Conservation (phyloP, 306 rosid genomes). For the Malus sieversii region DNA sequence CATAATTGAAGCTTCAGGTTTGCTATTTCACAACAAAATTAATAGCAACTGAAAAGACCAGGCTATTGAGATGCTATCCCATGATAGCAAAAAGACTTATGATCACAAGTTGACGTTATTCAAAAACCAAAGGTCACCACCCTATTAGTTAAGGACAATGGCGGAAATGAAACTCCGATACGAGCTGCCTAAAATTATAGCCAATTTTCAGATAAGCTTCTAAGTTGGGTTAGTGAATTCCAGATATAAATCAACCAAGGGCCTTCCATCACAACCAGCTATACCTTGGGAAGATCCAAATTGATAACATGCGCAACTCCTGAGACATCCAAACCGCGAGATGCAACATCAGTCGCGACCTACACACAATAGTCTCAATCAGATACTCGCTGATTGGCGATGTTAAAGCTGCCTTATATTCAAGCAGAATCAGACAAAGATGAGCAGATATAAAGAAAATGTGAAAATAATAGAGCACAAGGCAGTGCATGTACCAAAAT, state of each 20-base stretch:
- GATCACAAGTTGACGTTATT: constrained; percentile 1
- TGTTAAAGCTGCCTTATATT: background rate
- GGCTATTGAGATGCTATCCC: constrained; percentile 34
- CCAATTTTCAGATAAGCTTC: constrained; percentile 12
- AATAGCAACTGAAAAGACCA: constrained; percentile 40
- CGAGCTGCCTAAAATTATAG: constrained; percentile 4
- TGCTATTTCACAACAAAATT: constrained; percentile 50
- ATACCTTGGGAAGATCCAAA: constrained; percentile 93
- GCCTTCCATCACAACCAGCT: background rate
- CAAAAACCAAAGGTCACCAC: background rate
- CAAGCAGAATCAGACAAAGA: background rate
- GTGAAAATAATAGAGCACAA: background rate
- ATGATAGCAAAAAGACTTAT: constrained; percentile 23
- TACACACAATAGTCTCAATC: constrained; percentile 21
- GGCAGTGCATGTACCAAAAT: constrained; percentile 47
- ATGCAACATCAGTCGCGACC: constrained; percentile 93
- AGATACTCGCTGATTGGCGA: constrained; percentile 3
- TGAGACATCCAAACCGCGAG: constrained; percentile 89
- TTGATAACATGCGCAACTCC: constrained; percentile 87
- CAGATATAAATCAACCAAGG: constrained; percentile 13
- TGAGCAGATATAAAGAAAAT: background rate
- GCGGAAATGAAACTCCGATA: constrained; percentile 13
- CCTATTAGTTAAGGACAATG: background rate
- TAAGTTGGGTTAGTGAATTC: constrained; percentile 5
- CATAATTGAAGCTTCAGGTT: constrained; percentile 69